Evolutionary conservation across 306 rosid genomes (phyloP).

Genomic region (Vicia villosa): DNA sequence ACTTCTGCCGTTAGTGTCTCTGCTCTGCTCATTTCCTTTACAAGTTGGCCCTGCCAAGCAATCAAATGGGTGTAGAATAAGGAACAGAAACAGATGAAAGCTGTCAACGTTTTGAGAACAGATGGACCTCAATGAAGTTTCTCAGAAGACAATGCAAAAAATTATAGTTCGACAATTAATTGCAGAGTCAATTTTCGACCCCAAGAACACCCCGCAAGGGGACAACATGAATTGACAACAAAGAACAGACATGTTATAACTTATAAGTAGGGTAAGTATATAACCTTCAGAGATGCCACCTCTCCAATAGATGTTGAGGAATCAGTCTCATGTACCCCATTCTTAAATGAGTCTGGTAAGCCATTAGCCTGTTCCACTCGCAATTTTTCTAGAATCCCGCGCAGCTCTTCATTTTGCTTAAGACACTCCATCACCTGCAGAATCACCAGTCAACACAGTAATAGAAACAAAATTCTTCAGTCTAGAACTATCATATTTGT

Average conservation of each 20-base stretch:
- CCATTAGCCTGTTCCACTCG: conserved; percentile 68
- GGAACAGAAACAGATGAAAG: background rate
- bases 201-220: conserved; percentile 4
- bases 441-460: conserved; percentile 31
- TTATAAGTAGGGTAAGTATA: conserved; percentile 23
- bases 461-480: conserved; percentile 5
- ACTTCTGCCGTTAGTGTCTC: conserved; percentile 85
- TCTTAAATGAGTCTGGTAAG: conserved; percentile 44
- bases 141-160: conserved; percentile 11
- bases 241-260: conserved; percentile 18
- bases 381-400: conserved; percentile 62
- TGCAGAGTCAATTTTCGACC: conserved; percentile 7
- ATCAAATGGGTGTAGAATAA: conserved; percentile 28
- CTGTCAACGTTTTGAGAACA: conserved; percentile 15
- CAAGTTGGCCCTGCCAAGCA: conserved; percentile 66
- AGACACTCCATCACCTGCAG: conserved; percentile 88
- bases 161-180: conserved; percentile 7
- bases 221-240: conserved; percentile 26
- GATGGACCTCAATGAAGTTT: conserved; percentile 29
- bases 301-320: conserved; percentile 57
- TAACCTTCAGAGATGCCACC: conserved; percentile 77
- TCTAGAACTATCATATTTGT: conserved; percentile 9
- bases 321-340: conserved; percentile 40
- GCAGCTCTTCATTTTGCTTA: conserved; percentile 89
- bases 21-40: conserved; percentile 82